phyloP scores from a whole-genome alignment of 139 green algal species.

The Tetradesmus lagerheimii region DNA sequence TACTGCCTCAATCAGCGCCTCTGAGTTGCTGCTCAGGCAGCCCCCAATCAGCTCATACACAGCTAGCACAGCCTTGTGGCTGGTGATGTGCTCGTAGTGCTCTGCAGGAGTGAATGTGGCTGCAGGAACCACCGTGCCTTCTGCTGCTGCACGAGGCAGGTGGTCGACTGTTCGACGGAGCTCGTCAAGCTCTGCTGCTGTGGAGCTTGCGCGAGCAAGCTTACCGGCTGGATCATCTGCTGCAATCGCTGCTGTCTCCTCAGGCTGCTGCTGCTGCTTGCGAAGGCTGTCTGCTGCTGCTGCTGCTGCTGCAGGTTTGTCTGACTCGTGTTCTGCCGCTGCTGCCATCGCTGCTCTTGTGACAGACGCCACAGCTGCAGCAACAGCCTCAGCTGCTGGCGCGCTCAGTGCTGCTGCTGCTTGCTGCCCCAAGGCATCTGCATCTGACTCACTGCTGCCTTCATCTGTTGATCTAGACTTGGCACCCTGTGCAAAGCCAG shows the following conservation, averaged over 20 bases:
- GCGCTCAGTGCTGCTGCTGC: neutral
- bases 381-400: conserved; percentile 27
- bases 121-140: conserved; percentile 45
- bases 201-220: neutral
- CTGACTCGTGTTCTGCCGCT: neutral
- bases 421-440: neutral
- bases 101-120: conserved; percentile 32
- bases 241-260: neutral
- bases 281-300: neutral
- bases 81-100: conserved; percentile 39
- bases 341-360: conserved; percentile 18
- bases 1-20: conserved; percentile 27
- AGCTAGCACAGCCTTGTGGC: conserved; percentile 53
- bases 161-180: conserved; percentile 22
- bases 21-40: conserved; percentile 50
- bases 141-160: conserved; percentile 18
- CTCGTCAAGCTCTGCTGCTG: neutral
- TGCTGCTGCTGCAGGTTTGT: neutral
- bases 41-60: conserved; percentile 60
- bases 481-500: neutral
- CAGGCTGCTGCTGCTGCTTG: conserved; percentile 23
- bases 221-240: neutral
- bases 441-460: neutral
- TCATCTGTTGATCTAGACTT: neutral
- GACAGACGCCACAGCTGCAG: neutral